Conservation (phyloP, 495 filamentous ascomycete genomes). For the Echria macrotheca region DNA sequence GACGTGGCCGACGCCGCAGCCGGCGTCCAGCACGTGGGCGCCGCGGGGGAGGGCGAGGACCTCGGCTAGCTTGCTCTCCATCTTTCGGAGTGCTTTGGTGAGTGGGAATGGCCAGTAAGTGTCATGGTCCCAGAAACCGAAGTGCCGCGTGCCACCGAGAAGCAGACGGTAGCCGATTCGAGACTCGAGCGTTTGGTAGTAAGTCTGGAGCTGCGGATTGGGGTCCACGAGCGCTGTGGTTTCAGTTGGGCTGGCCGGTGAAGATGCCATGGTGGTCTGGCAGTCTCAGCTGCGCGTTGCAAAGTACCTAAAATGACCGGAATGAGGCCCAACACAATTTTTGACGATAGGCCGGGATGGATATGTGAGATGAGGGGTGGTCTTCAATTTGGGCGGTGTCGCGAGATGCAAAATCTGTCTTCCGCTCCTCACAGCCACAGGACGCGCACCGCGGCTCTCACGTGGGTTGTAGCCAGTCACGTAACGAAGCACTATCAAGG, state of each 20-base stretch:
- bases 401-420: no score
- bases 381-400: no score
- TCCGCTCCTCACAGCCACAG: no score
- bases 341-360: no score
- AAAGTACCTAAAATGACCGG: no score
- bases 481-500: no score
- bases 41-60: slow-evolving; percentile 32
- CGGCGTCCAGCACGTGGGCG: slow-evolving; percentile 45
- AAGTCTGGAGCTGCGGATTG: slow-evolving; percentile 16
- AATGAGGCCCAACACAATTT: no score
- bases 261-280: background rate
- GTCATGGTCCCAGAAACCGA: slow-evolving; percentile 44
- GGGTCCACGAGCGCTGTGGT: background rate
- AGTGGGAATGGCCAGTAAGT: slow-evolving; percentile 50
- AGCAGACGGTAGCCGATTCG: slow-evolving; percentile 46
- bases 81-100: slow-evolving; percentile 32
- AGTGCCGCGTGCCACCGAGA: slow-evolving; percentile 48
- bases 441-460: no score
- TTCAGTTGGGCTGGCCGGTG: background rate
- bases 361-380: no score
- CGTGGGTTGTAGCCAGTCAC: no score
- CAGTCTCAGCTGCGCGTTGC: no score
- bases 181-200: slow-evolving; percentile 40
- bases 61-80: slow-evolving; percentile 46
- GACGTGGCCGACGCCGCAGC: slow-evolving; percentile 48